Percentiles rank a stretch among this genome's conserved stretches.
These are phyloP conservation scores for Aspergillus hiratsukae DNA, from an alignment of 2,329 filamentous ascomycete genomes.

Conservation along the genomic window DNA sequence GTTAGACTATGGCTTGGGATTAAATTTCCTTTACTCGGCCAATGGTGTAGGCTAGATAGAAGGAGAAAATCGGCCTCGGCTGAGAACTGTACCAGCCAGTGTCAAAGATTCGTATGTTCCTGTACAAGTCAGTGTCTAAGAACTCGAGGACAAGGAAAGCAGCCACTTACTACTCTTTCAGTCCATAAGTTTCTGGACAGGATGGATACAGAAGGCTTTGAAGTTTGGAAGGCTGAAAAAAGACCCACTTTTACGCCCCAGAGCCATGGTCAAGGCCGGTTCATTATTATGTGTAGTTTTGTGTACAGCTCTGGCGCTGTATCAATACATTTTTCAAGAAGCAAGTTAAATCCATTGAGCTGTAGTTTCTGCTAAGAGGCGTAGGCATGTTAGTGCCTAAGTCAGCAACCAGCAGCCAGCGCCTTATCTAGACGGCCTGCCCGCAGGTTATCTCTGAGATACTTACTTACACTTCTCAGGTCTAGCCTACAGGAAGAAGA, in stretches of 20 bases:
- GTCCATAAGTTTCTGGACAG: background rate
- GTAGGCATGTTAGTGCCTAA: background rate
- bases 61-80: too few relatives aligned
- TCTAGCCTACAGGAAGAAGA: background rate
- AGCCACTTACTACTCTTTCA: background rate
- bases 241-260: background rate
- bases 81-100: background rate
- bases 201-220: background rate
- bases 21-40: constrained; percentile 12
- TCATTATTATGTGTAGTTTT: background rate
- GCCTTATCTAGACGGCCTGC: background rate
- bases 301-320: background rate
- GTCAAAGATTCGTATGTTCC: too few relatives aligned
- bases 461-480: background rate
- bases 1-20: constrained; percentile 3
- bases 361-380: background rate
- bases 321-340: background rate
- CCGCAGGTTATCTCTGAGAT: background rate
- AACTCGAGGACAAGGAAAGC: background rate
- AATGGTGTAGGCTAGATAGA: too few relatives aligned
- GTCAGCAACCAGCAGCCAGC: too few relatives aligned
- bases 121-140: background rate
- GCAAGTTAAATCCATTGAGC: background rate
- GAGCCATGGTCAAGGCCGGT: background rate
- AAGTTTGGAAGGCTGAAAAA: background rate